A percentile compares a stretch with the other conserved stretches of the same genome.
These are phyloP conservation scores for Arctium minus DNA, from an alignment of 129 eudicot genomes.

Conservation along the genomic window DNA sequence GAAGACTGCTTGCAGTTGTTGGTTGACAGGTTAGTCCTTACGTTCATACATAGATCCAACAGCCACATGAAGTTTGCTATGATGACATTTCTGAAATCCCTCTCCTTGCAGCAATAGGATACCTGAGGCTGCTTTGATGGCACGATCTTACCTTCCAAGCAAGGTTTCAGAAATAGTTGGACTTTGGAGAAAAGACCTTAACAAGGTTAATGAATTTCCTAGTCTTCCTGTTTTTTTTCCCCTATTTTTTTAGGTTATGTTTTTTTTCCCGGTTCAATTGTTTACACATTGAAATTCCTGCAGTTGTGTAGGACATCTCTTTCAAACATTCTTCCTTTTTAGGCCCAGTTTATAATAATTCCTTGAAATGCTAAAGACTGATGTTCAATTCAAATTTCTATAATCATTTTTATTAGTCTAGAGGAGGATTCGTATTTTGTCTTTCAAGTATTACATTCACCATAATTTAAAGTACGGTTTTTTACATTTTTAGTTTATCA, in stretches of 20 bases:
- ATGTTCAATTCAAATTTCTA: neutral
- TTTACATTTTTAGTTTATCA: neutral
- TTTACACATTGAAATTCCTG: neutral
- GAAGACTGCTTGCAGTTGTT: slow-evolving; percentile 95
- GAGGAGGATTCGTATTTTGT: neutral
- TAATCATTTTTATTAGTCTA: no score
- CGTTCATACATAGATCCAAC: neutral
- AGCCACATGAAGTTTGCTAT: slow-evolving; percentile 6
- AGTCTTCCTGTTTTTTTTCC: neutral
- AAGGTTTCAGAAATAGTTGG: slow-evolving; percentile 95
- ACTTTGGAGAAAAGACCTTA: slow-evolving; percentile 93
- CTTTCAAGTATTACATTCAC: neutral
- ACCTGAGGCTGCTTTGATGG: slow-evolving; percentile 99
- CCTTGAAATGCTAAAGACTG: neutral
- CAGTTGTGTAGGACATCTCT: neutral
- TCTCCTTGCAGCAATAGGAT: slow-evolving; percentile 76
- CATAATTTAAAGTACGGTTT: neutral
- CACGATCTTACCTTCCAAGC: slow-evolving; percentile 97
- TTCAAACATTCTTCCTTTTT: neutral
- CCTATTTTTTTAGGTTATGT: neutral
- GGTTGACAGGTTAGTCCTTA: slow-evolving; percentile 69
- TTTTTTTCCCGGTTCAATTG: neutral
- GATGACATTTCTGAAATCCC: slow-evolving; percentile 14
- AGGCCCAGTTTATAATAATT: neutral
- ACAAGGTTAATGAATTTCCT: slow-evolving; percentile 46